Evolutionary conservation across 2,329 filamentous ascomycete genomes (phyloP).

Genomic region (Claviceps pazoutovae): DNA sequence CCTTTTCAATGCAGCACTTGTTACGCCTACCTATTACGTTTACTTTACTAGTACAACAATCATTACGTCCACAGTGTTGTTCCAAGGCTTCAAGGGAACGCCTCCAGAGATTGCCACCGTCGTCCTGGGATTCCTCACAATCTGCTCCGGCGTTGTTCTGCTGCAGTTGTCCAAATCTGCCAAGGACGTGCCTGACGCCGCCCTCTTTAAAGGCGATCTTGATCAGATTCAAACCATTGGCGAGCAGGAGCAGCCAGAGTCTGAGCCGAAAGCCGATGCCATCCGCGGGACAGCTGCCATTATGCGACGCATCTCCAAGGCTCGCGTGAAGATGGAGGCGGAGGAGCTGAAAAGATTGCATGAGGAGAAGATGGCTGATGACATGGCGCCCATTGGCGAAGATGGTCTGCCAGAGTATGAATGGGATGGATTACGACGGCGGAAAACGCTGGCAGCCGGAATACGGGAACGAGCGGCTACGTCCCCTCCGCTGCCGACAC

Average conservation of each 20-base stretch:
- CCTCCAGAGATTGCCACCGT: conserved; percentile 70
- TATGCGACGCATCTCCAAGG: conserved; percentile 64
- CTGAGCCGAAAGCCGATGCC: conserved; percentile 89
- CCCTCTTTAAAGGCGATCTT: conserved; percentile 82
- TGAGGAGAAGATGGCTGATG: conserved; percentile 60
- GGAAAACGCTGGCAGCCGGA: conserved; percentile 39
- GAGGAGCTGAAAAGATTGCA: conserved; percentile 67
- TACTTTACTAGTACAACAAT: conserved; percentile 96
- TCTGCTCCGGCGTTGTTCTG: conserved; percentile 83
- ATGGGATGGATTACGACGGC: conserved; percentile 79
- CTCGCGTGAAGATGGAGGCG: conserved; percentile 63
- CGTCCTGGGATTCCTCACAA: conserved; percentile 83
- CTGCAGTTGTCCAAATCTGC: conserved; percentile 95
- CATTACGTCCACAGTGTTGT: conserved; percentile 81
- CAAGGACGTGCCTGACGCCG: conserved; percentile 89
- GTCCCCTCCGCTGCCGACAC: conserved; percentile 13
- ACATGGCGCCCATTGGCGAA: conserved; percentile 62
- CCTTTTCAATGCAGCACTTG: conserved; percentile 88
- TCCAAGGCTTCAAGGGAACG: conserved; percentile 86
- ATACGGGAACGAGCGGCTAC: conserved; percentile 15
- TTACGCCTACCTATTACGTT: conserved; percentile 97
- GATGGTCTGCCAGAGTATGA: conserved; percentile 58
- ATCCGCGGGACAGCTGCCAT: conserved; percentile 86
- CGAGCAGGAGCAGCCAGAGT: conserved; percentile 90
- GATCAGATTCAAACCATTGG: conserved; percentile 93